Base-by-base conservation (phyloP, 257 asterid species). In the Ballota nigra region DNA sequence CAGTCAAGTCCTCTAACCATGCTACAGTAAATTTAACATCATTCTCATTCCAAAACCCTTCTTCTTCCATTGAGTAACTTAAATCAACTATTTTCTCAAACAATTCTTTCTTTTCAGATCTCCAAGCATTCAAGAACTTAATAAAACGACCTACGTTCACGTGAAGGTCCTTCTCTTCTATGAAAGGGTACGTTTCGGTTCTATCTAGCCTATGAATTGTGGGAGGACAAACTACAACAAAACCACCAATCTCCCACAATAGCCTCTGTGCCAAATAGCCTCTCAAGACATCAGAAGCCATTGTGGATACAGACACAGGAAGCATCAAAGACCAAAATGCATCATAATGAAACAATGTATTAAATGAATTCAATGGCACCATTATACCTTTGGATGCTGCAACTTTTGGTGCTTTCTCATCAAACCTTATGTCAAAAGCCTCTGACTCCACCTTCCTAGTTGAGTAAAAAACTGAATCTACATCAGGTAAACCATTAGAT, bases 261-360 rank as follows among this genome's bases (percentile, higher is more conserved):
- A 88, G 55, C 76, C 92, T 81, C 63, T 88, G 95, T 16, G 88
- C 92, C 84, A 85, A 86, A 31, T 88, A 84, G 13, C 95, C 95
- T 76, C 95, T 88, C 74, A 88, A 78, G 18, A 88, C 85, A 79
- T 88, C 95, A 49, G 95, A 86, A 74, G 95, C 87, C 95, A 88
- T 88, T 4, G 90, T 75, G 68, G 90, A 84, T 23, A 88, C 86
- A 2, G 95, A 88, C n/a, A 88, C 90, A 11, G 92, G 90, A 61
- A 88, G 87, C 92, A 88, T 88, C 88, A 88, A 81, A 58, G 81
- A 86, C 90, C 92, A 86, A 71, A 88, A 86, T 47, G 95, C 92
- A 66, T 86, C 79, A 4, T 85, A 83, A 71, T 88, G 95, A 66
- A 86, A 88, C 77, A 86, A 70, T 1, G 95, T 88, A 66, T 86